phyloP scores from a whole-genome alignment of 441 rosid genomes.

The Iberis amara region DNA sequence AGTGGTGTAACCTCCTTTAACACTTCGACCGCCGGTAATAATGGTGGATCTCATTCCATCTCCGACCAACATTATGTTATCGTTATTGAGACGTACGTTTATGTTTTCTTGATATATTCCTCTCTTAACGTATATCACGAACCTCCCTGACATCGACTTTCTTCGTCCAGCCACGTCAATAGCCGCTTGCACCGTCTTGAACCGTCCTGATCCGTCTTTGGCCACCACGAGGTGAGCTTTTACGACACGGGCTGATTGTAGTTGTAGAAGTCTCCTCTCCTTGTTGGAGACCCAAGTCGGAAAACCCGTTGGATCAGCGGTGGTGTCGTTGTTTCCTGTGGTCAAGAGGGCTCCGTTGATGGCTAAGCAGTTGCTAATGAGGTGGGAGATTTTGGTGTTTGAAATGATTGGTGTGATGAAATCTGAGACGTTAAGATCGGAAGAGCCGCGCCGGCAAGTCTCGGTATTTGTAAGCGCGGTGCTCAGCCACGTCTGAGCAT shows the following conservation, averaged over 20 bases:
- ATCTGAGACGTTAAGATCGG: constrained; percentile 56
- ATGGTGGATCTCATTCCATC: constrained; percentile 68
- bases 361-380: constrained; percentile 43
- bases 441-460: constrained; percentile 59
- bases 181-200: constrained; percentile 56
- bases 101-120: constrained; percentile 77
- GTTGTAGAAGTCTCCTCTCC: constrained; percentile 43
- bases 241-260: constrained; percentile 25
- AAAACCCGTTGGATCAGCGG: constrained; percentile 23
- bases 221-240: constrained; percentile 65
- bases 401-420: constrained; percentile 44
- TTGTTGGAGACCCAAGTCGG: constrained; percentile 49
- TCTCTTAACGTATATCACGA: constrained; percentile 59
- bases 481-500: constrained; percentile 86
- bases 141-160: constrained; percentile 38
- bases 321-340: constrained; percentile 8
- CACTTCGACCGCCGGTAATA: constrained; percentile 62
- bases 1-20: constrained; percentile 67
- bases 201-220: constrained; percentile 68
- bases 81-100: constrained; percentile 42
- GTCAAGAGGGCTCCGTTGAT: constrained; percentile 41
- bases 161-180: constrained; percentile 58
- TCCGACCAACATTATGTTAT: constrained; percentile 67
- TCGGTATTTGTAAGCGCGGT: constrained; percentile 65
- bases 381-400: constrained; percentile 42